Evolutionary conservation across 2,329 filamentous ascomycete genomes (phyloP), one percentile per base, ranked within the genome.

Genomic region (Aspergillus fructus): DNA sequence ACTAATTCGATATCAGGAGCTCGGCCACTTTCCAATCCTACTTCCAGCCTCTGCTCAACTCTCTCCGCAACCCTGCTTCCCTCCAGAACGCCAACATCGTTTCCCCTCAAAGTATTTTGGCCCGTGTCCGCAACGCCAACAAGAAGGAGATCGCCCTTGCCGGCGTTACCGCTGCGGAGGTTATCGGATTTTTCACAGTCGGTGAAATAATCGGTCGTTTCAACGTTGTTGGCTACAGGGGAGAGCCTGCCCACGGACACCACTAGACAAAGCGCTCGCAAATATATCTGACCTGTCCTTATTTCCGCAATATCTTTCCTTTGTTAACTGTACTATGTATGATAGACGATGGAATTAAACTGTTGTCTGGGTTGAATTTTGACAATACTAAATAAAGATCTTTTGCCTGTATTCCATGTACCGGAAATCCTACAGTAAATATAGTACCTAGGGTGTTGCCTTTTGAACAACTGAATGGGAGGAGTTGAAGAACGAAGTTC

Each of bases 131-230:
- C 73, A 89, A 86, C 79, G 69, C 94, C 69, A 89, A 85, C 76
- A 81, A 79, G 65, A 82, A 86, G 66, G 88, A 96, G 77, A 74
- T 93, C 67, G 83, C 84, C 55, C 78, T 89, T 53, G 89, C 84
- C 59, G 90, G 89, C 67, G 89, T 99, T 59, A 81, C 97, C 61
- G 78, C 83, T 48, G 93, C 93, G 56, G 93, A 99, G 81, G 84
- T 91, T 50, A 79, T 99, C 66, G 94, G 94, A 61, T 99, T 99
- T 85, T 99, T 97, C 85, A 96, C 93, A 61, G 86, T 97, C 55
- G 94, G 94, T 64, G 93, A 97, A 84, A 97, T 99, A 77, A 87
- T 99, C 70, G 94, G 94, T 70, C 86, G 93, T 72, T 86, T 94
- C 81, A 97, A 99, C 89, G 77, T 99, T 68, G 83, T 99, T 68